Base-by-base conservation (phyloP, 2,329 filamentous ascomycete genomes). In the Pyrenophora teres region DNA sequence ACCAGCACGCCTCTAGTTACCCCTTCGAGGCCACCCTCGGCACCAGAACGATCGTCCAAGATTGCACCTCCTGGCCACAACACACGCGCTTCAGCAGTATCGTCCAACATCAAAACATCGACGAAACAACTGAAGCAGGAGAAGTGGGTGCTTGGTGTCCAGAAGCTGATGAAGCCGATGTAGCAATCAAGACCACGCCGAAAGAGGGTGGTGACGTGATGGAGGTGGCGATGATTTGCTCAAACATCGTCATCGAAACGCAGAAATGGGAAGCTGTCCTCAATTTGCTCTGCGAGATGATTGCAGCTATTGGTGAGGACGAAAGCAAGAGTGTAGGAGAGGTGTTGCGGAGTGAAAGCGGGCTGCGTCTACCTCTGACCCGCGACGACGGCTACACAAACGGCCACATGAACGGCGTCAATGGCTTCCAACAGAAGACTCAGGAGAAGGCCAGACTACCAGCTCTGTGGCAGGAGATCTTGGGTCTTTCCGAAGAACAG, bases 181-280 rank as follows among this genome's bases (percentile, higher is more conserved):
- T 40, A n/a, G 37, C 37, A 10, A 40, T 40, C 37, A 40, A 40
- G 13, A 40, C 37, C 6, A 40, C 37, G n/a, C 37, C 37, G 37
- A 21, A 25, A 40, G 19, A 40, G 13, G 37, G 21, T 3, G 21
- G 37, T 40, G 21, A 40, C 7, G 12, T n/a, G 5, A 40, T 25
- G 37, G 37, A 40, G 19, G 37, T 40, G 19, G 37, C 37, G 37
- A 40, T 40, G 37, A 40, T 40, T 25, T 40, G 37, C 37, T 40
- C 37, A 6, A 25, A 27, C 27, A 21, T 40, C 19, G 27, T 40
- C 37, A 40, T 40, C 19, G 33, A n/a, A n/a, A 6, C 4, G 33
- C 6, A 36, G 7, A 36, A 36, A 16, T 36, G 33, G 33, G 33
- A 40, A 15, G 12, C 37, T 40, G 19, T 40, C n/a, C 37, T 40